phyloP scores from a whole-genome alignment of 2,329 filamentous ascomycete species.

The Fusarium floridanum region DNA sequence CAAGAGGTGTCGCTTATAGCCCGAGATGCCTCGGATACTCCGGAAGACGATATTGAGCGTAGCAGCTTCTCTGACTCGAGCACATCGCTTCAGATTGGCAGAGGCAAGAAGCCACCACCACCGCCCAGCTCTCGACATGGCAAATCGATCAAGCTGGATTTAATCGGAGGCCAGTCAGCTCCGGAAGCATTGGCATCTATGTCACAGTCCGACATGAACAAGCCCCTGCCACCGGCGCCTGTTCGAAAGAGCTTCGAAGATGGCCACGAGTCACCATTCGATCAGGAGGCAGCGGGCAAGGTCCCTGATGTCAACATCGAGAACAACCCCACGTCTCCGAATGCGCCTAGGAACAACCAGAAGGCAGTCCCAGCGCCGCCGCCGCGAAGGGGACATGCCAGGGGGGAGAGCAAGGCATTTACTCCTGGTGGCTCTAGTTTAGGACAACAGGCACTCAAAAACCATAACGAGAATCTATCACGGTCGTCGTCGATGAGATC shows the following conservation, averaged over 20 bases:
- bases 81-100: conserved; percentile 44
- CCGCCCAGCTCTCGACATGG: conserved; percentile 82
- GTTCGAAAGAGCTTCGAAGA: conserved; percentile 61
- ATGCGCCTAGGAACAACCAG: conserved; percentile 52
- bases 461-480: conserved; percentile 54
- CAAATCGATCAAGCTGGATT: conserved; percentile 72
- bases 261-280: conserved; percentile 64
- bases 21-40: conserved; percentile 36
- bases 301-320: conserved; percentile 57
- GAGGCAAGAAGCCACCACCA: conserved; percentile 74
- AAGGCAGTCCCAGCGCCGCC: conserved; percentile 65
- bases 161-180: conserved; percentile 50
- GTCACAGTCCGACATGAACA: conserved; percentile 52
- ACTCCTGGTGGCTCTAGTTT: conserved; percentile 33
- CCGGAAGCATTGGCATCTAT: conserved; percentile 31
- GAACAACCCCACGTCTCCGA: conserved; percentile 50
- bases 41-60: conserved; percentile 40
- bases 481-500: conserved; percentile 64
- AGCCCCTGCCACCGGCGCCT: conserved; percentile 71
- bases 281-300: conserved; percentile 66
- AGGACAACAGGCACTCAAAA: conserved; percentile 14
- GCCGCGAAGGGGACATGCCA: conserved; percentile 61
- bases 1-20: conserved; percentile 42
- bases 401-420: conserved; percentile 58
- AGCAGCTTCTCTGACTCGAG: conserved; percentile 47